A percentile compares a stretch with the other conserved stretches of the same genome.
These are phyloP conservation scores for Tritrichomonas musculus DNA, from an alignment of 208 protist species.

Conservation along the genomic window DNA sequence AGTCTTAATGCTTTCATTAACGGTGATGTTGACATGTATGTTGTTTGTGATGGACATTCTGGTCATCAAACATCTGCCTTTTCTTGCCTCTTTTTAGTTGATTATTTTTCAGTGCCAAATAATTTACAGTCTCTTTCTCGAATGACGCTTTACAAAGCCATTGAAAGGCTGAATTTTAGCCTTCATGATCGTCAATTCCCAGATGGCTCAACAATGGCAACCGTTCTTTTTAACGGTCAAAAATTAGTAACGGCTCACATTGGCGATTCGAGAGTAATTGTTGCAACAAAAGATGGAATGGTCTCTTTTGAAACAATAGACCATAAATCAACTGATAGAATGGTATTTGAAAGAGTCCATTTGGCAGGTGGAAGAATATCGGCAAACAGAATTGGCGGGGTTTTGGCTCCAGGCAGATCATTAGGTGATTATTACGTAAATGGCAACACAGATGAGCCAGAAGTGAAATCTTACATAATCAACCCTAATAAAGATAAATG, in stretches of 20 bases:
- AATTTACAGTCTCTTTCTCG: too few relatives aligned
- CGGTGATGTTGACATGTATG: background rate
- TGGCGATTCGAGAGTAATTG: background rate
- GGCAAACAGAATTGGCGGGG: background rate
- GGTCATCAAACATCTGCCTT: background rate
- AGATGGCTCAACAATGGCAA: background rate
- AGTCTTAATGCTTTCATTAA: background rate
- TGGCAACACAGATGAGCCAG: background rate
- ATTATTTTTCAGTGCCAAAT: too few relatives aligned
- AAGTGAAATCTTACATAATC: background rate
- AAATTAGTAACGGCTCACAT: background rate
- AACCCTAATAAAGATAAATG: background rate
- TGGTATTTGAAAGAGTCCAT: background rate
- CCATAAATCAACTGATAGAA: background rate
- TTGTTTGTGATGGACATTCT: background rate
- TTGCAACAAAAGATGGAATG: background rate
- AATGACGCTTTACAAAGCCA: too few relatives aligned
- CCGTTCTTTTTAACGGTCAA: background rate
- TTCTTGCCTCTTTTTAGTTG: background rate
- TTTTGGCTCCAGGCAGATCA: background rate
- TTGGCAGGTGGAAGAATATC: background rate
- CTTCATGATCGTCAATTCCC: background rate
- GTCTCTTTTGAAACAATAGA: background rate
- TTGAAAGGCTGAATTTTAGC: background rate
- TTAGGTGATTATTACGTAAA: background rate